These are phyloP conservation scores for Backusella sp. DNA, from an alignment of 192 early-diverging fungal species.

Conservation along the genomic window DNA sequence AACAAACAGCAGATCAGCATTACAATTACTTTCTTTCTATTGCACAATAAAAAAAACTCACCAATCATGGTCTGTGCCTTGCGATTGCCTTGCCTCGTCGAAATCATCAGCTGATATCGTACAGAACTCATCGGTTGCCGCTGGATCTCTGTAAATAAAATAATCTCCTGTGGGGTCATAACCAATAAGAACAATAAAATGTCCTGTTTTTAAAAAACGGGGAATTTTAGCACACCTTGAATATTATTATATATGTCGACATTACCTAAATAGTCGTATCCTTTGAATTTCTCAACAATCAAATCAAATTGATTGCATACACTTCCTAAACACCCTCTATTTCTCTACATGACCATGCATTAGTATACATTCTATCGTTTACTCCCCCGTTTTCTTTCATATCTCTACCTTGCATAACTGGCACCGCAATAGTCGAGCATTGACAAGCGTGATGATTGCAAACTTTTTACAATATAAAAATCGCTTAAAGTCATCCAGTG, in stretches of 20 bases:
- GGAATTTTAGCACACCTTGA: not conserved
- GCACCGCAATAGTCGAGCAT: conserved; percentile 64
- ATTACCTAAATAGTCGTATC: conserved; percentile 45
- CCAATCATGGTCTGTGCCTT: conserved; percentile 86
- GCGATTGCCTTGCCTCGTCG: conserved; percentile 63
- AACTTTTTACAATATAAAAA: conserved; percentile 77
- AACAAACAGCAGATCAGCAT: conserved; percentile 13
- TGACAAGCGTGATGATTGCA: conserved; percentile 78
- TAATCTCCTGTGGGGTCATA: conserved; percentile 77
- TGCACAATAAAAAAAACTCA: conserved; percentile 7
- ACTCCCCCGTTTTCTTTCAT: not conserved
- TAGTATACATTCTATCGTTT: not conserved
- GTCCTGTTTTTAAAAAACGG: conserved; percentile 53
- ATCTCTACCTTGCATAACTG: conserved; percentile 52
- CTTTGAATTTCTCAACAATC: conserved; percentile 35
- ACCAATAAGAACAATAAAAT: conserved; percentile 85
- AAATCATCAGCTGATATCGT: conserved; percentile 59
- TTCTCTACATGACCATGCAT: conserved; percentile 14
- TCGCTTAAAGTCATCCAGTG: conserved; percentile 80
- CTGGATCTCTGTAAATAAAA: conserved; percentile 88
- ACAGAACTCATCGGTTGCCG: conserved; percentile 69
- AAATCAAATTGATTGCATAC: conserved; percentile 33
- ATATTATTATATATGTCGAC: too few relatives aligned
- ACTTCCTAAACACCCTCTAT: conserved; percentile 23
- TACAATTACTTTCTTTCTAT: not conserved